Conservation (phyloP, 768 basidiomycete genomes). For the Dendrothele bispora region DNA sequence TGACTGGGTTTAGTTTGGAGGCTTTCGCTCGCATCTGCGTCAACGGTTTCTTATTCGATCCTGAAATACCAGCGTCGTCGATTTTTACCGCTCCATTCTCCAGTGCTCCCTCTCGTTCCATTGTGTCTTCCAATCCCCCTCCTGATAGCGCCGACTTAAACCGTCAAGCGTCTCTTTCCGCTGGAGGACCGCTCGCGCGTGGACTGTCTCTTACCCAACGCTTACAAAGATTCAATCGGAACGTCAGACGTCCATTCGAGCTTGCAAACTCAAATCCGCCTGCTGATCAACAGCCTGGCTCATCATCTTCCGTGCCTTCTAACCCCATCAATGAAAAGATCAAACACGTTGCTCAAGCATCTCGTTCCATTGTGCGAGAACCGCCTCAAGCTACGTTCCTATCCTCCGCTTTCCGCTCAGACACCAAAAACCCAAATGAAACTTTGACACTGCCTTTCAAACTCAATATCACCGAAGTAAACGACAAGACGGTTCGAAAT, state of each 20-base stretch:
- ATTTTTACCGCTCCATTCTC: conserved; percentile 38
- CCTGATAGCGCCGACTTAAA: conserved; percentile 23
- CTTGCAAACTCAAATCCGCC: conserved; percentile 24
- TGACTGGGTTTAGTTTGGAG: conserved; percentile 59
- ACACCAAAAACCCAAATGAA: conserved; percentile 21
- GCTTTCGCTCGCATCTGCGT: conserved; percentile 86
- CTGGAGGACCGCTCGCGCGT: conserved; percentile 38
- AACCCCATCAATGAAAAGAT: conserved; percentile 35
- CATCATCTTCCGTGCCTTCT: conserved; percentile 25
- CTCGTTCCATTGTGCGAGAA: conserved; percentile 30
- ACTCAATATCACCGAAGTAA: conserved; percentile 54
- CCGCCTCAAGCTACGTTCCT: conserved; percentile 49
- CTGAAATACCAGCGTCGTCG: conserved; percentile 59
- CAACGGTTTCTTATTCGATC: conserved; percentile 86
- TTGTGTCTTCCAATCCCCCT: conserved; percentile 19
- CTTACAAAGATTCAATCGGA: conserved; percentile 42
- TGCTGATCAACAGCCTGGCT: conserved; percentile 20
- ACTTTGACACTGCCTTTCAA: conserved; percentile 61
- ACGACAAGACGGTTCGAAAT: conserved; percentile 59
- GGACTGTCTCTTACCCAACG: conserved; percentile 47
- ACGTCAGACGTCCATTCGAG: conserved; percentile 55
- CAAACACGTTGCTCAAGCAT: conserved; percentile 8
- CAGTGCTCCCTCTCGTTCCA: conserved; percentile 20
- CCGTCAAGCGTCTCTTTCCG: conserved; percentile 19
- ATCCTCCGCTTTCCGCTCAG: conserved; percentile 42